These are phyloP conservation scores for Luvunga scandens DNA, from an alignment of 345 rosid genomes.

Conservation along the genomic window DNA sequence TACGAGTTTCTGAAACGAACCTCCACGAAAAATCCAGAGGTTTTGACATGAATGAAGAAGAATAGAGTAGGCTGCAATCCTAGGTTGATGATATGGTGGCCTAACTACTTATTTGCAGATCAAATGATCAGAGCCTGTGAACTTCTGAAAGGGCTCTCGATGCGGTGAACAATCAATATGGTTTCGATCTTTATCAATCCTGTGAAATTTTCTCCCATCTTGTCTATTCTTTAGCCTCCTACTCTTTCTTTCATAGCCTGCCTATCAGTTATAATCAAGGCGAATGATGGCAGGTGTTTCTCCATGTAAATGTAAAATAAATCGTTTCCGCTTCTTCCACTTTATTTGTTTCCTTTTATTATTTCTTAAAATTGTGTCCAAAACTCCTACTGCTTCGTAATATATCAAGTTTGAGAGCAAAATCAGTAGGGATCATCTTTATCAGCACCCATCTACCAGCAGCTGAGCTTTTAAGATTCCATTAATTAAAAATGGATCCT, in stretches of 20 bases:
- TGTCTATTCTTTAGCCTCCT: neutral
- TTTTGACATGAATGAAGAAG: constrained; percentile 24
- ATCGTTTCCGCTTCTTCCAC: neutral
- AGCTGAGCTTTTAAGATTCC: neutral
- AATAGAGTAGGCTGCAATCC: neutral
- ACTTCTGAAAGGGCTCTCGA: constrained; percentile 69
- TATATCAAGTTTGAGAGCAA: neutral
- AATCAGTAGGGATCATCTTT: neutral
- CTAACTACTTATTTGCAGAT: neutral
- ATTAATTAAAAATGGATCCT: neutral
- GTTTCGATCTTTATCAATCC: constrained; percentile 10
- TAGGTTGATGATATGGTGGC: neutral
- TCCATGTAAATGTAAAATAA: neutral
- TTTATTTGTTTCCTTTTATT: neutral
- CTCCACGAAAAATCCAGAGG: constrained; percentile 73
- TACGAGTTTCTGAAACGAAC: constrained; percentile 92
- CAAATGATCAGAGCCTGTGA: constrained; percentile 79
- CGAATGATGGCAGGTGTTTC: constrained; percentile 5
- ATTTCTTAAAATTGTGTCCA: neutral
- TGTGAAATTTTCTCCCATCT: neutral
- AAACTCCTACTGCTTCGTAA: neutral
- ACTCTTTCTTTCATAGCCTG: constrained; percentile 2
- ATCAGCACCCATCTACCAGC: neutral
- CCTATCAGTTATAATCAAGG: neutral
- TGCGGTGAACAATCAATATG: constrained; percentile 50